Evolutionary conservation across 495 filamentous ascomycete genomes (phyloP).

Genomic region (Filosporella fistucella): DNA sequence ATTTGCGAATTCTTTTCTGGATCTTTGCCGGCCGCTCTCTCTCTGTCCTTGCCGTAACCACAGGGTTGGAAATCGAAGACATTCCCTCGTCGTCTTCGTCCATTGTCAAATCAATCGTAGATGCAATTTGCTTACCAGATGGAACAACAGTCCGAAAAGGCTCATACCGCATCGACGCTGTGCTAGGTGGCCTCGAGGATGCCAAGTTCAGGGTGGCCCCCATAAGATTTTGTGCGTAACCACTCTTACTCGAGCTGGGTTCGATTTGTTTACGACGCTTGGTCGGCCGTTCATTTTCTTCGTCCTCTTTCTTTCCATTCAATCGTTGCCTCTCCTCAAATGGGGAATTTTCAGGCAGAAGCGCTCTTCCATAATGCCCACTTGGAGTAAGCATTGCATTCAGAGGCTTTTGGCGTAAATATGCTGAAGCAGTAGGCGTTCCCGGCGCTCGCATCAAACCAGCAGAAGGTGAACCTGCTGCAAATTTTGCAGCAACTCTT

Average conservation of each 20-base stretch:
- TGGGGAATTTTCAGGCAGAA: conserved; percentile 39
- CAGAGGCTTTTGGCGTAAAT: conserved; percentile 36
- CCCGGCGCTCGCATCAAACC: not conserved
- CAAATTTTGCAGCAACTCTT: conserved; percentile 28
- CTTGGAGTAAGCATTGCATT: conserved; percentile 40
- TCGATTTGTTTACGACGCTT: conserved; percentile 21
- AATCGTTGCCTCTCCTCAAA: conserved; percentile 41
- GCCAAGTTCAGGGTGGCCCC: conserved; percentile 39
- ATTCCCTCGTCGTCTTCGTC: conserved; percentile 13
- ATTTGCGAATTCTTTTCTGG: conserved; percentile 7
- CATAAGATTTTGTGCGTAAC: conserved; percentile 48
- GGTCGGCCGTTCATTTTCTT: conserved; percentile 11
- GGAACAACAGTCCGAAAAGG: conserved; percentile 1
- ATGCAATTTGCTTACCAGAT: not conserved
- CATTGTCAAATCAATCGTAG: conserved; percentile 17
- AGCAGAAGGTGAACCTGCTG: conserved; percentile 6
- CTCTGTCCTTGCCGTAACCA: too few species aligned
- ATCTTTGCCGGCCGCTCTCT: not conserved
- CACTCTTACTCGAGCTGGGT: conserved; percentile 30
- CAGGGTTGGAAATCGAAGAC: not conserved
- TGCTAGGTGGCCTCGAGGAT: conserved; percentile 18
- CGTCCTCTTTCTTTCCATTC: not conserved
- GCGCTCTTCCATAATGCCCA: conserved; percentile 45
- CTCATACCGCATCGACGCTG: conserved; percentile 18
- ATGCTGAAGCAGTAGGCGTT: not conserved